Evolutionary conservation across 495 filamentous ascomycete genomes (phyloP).

Genomic region (Penicillium paxilli): DNA sequence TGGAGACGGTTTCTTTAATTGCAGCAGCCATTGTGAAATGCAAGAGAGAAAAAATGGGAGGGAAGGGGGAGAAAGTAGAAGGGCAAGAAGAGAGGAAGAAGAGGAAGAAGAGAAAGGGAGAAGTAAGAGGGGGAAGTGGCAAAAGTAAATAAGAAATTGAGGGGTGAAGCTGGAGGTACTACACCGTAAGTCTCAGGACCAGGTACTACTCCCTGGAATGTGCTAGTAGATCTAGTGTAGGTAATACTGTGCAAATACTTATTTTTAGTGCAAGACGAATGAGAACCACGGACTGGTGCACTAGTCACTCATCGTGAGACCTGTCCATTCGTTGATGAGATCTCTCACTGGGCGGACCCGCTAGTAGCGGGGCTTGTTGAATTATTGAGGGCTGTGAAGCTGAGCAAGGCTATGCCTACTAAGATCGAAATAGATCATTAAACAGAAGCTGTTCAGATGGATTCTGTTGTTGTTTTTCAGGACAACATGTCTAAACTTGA

Average conservation of each 20-base stretch:
- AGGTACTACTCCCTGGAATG: neutral
- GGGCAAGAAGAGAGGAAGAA: neutral
- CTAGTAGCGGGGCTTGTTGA: neutral
- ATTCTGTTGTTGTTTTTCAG: too few species aligned
- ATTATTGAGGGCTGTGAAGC: too few species aligned
- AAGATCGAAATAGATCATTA: too few species aligned
- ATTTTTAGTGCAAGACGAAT: conserved; percentile 26
- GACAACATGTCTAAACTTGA: too few species aligned
- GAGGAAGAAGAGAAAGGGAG: conserved; percentile 1
- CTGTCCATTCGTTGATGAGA: conserved; percentile 14
- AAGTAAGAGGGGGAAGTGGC: conserved; percentile 5
- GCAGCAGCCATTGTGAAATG: conserved; percentile 41
- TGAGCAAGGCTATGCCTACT: neutral
- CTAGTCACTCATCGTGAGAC: conserved; percentile 13
- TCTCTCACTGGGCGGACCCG: neutral
- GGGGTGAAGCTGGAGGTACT: conserved; percentile 27
- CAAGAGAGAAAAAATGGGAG: neutral
- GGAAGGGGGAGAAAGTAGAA: neutral
- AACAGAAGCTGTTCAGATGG: too few species aligned
- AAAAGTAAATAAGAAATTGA: conserved; percentile 25
- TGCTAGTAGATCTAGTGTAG: conserved; percentile 2
- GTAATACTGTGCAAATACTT: too few species aligned
- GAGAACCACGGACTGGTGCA: conserved; percentile 5
- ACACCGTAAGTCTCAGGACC: conserved; percentile 18
- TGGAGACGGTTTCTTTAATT: conserved; percentile 55